Conservation (phyloP, 2,329 filamentous ascomycete genomes). For the Colletotrichum sp. region DNA sequence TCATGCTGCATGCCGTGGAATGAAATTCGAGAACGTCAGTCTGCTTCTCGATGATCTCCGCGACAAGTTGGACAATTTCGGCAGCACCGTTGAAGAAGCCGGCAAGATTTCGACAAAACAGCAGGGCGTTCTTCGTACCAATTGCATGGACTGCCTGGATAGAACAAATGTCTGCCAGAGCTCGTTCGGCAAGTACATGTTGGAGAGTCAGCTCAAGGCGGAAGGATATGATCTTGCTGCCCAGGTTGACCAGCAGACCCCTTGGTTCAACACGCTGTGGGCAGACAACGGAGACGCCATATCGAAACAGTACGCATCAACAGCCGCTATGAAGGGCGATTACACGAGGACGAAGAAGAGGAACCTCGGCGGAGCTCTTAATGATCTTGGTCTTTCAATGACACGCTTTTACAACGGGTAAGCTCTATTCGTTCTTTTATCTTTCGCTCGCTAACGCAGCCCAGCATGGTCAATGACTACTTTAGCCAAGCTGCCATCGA, state of each 20-base stretch:
- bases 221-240: conserved; percentile 79
- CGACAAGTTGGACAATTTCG: conserved; percentile 69
- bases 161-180: conserved; percentile 96
- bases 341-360: conserved; percentile 92
- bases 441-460: conserved; percentile 20
- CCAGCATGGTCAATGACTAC: conserved; percentile 95
- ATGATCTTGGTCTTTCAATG: conserved; percentile 87
- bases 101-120: conserved; percentile 58
- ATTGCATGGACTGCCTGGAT: conserved; percentile 98
- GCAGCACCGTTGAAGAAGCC: conserved; percentile 68
- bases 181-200: conserved; percentile 81
- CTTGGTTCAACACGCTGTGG: conserved; percentile 97
- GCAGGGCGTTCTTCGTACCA: conserved; percentile 83
- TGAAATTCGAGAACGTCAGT: conserved; percentile 97
- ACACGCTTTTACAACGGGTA: conserved; percentile 75
- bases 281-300: conserved; percentile 97
- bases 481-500: conserved; percentile 96
- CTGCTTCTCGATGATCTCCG: conserved; percentile 75
- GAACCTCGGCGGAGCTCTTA: conserved; percentile 88
- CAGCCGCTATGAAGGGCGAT: conserved; percentile 94
- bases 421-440: conserved; percentile 26
- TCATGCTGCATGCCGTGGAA: conserved; percentile 87
- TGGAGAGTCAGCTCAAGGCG: conserved; percentile 79
- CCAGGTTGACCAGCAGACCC: conserved; percentile 77
- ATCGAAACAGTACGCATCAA: conserved; percentile 94